Conservation (phyloP, 225 moss, liverwort and hornwort genomes). For the Pseudoscleropodium purum region DNA sequence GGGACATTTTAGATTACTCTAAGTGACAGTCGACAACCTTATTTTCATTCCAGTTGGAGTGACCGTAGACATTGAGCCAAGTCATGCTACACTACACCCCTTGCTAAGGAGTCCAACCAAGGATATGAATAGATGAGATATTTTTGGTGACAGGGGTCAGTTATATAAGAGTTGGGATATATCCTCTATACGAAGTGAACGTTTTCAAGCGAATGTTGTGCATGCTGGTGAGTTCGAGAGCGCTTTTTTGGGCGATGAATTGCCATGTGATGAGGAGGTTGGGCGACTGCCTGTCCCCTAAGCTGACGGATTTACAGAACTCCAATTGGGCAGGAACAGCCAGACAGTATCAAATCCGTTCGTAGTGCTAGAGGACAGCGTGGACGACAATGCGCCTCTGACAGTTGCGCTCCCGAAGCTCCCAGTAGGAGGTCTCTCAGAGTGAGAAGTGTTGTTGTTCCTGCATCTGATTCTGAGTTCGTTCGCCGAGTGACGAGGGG, state of each 20-base stretch:
- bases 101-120: neutral
- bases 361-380: neutral
- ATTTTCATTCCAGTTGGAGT: neutral
- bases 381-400: slow-evolving; percentile 17
- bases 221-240: neutral
- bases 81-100: neutral
- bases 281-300: neutral
- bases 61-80: neutral
- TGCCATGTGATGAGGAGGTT: neutral
- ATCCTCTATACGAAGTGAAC: neutral
- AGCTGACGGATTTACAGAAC: slow-evolving; percentile 15
- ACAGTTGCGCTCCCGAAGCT: neutral
- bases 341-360: neutral
- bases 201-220: neutral
- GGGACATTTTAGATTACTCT: neutral
- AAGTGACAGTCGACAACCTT: neutral
- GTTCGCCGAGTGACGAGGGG: slow-evolving; percentile 1
- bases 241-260: neutral
- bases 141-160: neutral
- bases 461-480: slow-evolving; percentile 9
- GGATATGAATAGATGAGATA: neutral
- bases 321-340: slow-evolving; percentile 21
- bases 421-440: slow-evolving; percentile 14
- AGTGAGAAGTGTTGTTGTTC: slow-evolving; percentile 6
- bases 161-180: neutral